These are phyloP conservation scores for Phascolomyces articulosus DNA, from an alignment of 371 early-diverging fungal species.

Conservation along the genomic window DNA sequence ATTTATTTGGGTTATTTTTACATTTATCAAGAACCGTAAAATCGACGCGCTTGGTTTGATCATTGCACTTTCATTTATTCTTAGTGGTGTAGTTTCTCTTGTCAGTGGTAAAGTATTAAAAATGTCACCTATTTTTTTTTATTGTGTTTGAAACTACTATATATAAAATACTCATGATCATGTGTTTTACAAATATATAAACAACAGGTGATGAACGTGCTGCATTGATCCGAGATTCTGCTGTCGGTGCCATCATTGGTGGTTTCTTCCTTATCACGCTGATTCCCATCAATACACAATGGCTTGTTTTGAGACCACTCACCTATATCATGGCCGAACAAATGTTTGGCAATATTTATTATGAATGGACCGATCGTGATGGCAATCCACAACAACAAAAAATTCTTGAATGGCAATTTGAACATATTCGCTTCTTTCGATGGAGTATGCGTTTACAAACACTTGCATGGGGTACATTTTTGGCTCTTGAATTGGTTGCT, in stretches of 20 bases:
- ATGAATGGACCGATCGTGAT: constrained; percentile 26
- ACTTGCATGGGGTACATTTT: constrained; percentile 33
- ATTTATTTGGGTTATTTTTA: constrained; percentile 28
- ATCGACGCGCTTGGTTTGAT: constrained; percentile 44
- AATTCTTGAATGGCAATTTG: constrained; percentile 34
- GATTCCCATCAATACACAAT: constrained; percentile 39
- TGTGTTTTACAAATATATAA: background rate
- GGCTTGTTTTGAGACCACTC: constrained; percentile 38
- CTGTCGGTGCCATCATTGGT: constrained; percentile 41
- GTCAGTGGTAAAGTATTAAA: constrained; percentile 28
- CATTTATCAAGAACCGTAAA: constrained; percentile 20
- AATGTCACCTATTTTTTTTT: background rate
- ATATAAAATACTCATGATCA: too few relatives aligned
- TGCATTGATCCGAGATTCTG: constrained; percentile 44
- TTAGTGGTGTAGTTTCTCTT: constrained; percentile 45
- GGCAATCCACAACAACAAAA: constrained; percentile 20
- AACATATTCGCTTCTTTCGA: constrained; percentile 23
- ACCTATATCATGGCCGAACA: constrained; percentile 34
- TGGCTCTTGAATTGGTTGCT: constrained; percentile 38
- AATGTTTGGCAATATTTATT: constrained; percentile 32
- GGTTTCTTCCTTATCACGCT: constrained; percentile 47
- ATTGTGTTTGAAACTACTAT: background rate
- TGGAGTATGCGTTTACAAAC: constrained; percentile 22
- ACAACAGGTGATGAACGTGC: background rate
- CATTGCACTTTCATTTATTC: constrained; percentile 36